phyloP scores from a whole-genome alignment of 2,329 filamentous ascomycete genomes.

The Amauroascus verrucosus region DNA sequence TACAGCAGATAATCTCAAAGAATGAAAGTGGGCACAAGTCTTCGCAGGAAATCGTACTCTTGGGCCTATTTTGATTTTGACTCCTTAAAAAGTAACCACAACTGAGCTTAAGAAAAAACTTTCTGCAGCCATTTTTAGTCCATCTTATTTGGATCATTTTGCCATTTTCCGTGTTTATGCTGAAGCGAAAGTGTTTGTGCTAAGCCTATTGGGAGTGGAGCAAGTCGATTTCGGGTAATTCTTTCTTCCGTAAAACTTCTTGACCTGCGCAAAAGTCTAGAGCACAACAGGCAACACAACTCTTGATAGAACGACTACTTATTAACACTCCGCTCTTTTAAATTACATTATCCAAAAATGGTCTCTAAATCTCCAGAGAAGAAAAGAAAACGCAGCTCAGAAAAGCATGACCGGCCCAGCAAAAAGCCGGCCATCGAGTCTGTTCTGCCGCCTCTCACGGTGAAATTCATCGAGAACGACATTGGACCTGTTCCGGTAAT shows the following conservation, averaged over 20 bases:
- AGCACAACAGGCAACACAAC: background rate
- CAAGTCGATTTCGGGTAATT: background rate
- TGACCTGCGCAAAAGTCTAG: background rate
- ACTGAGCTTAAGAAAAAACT: too few species aligned
- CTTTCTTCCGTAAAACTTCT: constrained; percentile 10
- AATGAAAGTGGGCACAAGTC: constrained; percentile 10
- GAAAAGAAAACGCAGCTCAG: constrained; percentile 43
- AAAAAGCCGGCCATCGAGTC: constrained; percentile 40
- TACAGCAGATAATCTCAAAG: constrained; percentile 8
- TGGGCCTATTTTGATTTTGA: too few species aligned
- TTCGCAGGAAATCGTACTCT: too few species aligned
- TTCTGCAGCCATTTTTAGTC: background rate
- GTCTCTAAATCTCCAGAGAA: constrained; percentile 32
- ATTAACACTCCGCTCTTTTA: background rate
- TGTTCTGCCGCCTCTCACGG: constrained; percentile 32
- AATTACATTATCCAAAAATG: constrained; percentile 21
- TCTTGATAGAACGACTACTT: too few species aligned
- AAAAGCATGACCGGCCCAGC: constrained; percentile 35
- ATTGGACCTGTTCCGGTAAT: constrained; percentile 42
- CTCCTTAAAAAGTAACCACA: too few species aligned
- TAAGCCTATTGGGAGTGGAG: background rate
- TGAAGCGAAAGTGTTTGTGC: too few species aligned
- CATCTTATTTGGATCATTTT: too few species aligned
- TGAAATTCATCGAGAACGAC: constrained; percentile 40
- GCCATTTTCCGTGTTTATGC: too few species aligned